Evolutionary conservation across 768 basidiomycete species (phyloP).

Genomic region (Auriscalpium vulgare): DNA sequence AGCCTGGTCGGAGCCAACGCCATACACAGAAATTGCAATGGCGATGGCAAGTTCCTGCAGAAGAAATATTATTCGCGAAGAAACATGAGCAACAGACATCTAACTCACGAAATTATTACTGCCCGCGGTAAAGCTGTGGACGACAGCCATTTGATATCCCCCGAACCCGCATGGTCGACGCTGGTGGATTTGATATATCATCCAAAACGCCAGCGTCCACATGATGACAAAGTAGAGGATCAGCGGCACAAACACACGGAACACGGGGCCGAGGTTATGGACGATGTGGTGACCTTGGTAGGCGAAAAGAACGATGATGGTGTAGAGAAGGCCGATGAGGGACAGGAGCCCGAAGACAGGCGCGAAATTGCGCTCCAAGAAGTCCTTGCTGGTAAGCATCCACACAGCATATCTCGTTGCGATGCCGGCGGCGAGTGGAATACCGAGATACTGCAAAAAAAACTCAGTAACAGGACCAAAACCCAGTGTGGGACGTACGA

Average conservation of each 20-base stretch:
- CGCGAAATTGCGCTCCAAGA: slow-evolving; percentile 52
- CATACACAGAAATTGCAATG: slow-evolving; percentile 70
- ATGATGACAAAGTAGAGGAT: slow-evolving; percentile 72
- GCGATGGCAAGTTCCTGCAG: slow-evolving; percentile 75
- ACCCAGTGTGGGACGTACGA: slow-evolving; percentile 37
- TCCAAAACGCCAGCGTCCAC: slow-evolving; percentile 37
- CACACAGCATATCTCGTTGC: slow-evolving; percentile 55
- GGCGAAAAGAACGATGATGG: slow-evolving; percentile 67
- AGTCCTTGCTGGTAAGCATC: slow-evolving; percentile 35
- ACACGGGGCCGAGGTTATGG: slow-evolving; percentile 66
- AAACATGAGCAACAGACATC: not conserved
- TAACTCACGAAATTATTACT: slow-evolving; percentile 69
- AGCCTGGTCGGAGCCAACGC: slow-evolving; percentile 70
- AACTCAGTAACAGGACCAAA: not conserved
- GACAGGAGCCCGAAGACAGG: slow-evolving; percentile 62
- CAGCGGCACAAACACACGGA: slow-evolving; percentile 76
- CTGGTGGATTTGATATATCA: slow-evolving; percentile 48
- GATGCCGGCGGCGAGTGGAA: slow-evolving; percentile 66
- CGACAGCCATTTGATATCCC: slow-evolving; percentile 67
- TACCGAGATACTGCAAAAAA: slow-evolving; percentile 64
- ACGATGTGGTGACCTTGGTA: slow-evolving; percentile 55
- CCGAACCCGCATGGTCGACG: slow-evolving; percentile 20
- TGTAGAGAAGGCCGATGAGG: slow-evolving; percentile 73
- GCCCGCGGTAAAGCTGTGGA: slow-evolving; percentile 73
- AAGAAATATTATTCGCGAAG: not conserved